Evolutionary conservation across 352 stramenopile genomes (phyloP).

Genomic region (Plasmopara muralis): DNA sequence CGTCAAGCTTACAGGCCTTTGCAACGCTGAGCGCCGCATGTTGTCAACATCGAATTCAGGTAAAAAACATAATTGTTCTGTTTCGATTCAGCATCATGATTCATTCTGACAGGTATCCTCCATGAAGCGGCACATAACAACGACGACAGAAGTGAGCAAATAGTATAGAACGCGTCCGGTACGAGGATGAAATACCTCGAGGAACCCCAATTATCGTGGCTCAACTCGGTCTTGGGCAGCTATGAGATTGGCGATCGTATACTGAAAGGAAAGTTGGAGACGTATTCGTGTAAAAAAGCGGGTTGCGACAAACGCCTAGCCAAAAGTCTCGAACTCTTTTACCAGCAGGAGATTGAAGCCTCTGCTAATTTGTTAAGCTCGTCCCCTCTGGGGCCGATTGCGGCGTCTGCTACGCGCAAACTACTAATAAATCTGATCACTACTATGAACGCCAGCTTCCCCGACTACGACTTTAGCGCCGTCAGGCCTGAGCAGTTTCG

Average conservation of each 20-base stretch:
- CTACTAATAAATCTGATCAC: conserved; percentile 91
- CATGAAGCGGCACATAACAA: conserved; percentile 11
- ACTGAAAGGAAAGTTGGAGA: conserved; percentile 83
- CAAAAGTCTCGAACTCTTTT: conserved; percentile 85
- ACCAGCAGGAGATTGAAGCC: conserved; percentile 71
- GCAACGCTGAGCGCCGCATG: conserved; percentile 60
- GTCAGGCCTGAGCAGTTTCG: conserved; percentile 87
- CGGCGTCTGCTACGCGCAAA: conserved; percentile 71
- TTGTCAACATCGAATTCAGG: background rate
- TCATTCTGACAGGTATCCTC: background rate
- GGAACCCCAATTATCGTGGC: conserved; percentile 83
- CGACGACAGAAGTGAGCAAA: conserved; percentile 3
- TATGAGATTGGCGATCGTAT: conserved; percentile 86
- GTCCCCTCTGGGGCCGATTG: conserved; percentile 76
- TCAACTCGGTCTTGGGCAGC: conserved; percentile 83
- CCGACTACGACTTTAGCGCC: conserved; percentile 90
- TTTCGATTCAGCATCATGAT: background rate
- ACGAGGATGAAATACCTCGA: conserved; percentile 90
- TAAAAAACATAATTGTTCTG: background rate
- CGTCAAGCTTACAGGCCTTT: conserved; percentile 60
- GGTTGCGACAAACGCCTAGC: conserved; percentile 88
- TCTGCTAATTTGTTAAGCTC: conserved; percentile 49
- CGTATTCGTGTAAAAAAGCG: conserved; percentile 91
- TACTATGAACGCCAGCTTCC: conserved; percentile 92
- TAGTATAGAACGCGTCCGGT: background rate